phyloP scores from a whole-genome alignment of 2,329 filamentous ascomycete species.

The Colletotrichum truncatum region DNA sequence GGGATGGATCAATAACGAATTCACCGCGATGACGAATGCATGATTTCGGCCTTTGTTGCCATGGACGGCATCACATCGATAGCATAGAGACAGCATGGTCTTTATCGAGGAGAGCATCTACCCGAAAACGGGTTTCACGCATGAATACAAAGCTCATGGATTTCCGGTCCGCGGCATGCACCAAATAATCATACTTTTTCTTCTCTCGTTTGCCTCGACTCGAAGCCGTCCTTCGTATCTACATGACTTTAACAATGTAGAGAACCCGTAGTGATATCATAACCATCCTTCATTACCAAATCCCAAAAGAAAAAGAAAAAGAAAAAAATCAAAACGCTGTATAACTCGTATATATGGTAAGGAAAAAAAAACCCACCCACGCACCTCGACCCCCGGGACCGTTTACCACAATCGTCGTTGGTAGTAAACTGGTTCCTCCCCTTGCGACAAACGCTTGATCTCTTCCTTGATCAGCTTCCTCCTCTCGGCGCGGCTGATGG shows the following conservation, averaged over 20 bases:
- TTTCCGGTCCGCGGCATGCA: background rate
- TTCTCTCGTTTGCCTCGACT: slow-evolving; percentile 9
- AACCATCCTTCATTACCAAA: slow-evolving; percentile 8
- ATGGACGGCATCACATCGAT: background rate
- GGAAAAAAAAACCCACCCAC: background rate
- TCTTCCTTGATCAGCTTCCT: slow-evolving; percentile 68
- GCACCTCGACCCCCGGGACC: background rate
- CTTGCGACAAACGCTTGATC: slow-evolving; percentile 56
- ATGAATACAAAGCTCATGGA: background rate
- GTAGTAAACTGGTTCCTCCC: slow-evolving; percentile 58
- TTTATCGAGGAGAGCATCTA: background rate
- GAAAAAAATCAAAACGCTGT: slow-evolving; percentile 16
- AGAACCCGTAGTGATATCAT: slow-evolving; percentile 8
- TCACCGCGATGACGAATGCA: slow-evolving; percentile 18
- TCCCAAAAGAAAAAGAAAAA: background rate
- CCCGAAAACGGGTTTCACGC: background rate
- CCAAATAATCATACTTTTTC: background rate
- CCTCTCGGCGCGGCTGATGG: slow-evolving; percentile 61
- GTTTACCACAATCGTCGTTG: slow-evolving; percentile 63
- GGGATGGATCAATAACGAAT: slow-evolving; percentile 1
- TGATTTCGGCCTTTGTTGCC: slow-evolving; percentile 9
- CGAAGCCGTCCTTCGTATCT: background rate
- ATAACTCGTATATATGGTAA: slow-evolving; percentile 9
- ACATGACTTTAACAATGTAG: background rate
- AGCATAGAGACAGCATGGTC: background rate